phyloP scores from a whole-genome alignment of 2,329 filamentous ascomycete genomes.

The Penicillium sp. region DNA sequence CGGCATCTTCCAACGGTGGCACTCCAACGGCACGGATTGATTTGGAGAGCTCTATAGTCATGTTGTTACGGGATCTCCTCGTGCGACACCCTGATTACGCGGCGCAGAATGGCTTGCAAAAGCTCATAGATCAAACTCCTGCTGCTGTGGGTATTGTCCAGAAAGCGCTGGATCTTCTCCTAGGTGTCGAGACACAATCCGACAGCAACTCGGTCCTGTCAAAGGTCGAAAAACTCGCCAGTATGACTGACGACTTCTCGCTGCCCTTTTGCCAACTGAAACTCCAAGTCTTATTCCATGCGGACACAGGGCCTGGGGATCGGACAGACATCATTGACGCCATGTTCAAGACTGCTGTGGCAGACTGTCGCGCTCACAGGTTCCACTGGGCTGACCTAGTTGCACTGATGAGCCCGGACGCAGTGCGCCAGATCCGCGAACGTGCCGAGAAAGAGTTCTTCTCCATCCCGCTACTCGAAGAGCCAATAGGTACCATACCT shows the following conservation, averaged over 20 bases:
- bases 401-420: slow-evolving; percentile 37
- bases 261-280: slow-evolving; percentile 44
- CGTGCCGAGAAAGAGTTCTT: slow-evolving; percentile 42
- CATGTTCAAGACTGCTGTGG: slow-evolving; percentile 41
- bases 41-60: slow-evolving; percentile 25
- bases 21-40: slow-evolving; percentile 10
- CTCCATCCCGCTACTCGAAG: slow-evolving; percentile 34
- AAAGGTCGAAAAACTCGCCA: slow-evolving; percentile 36
- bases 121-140: slow-evolving; percentile 28
- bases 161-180: slow-evolving; percentile 33
- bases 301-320: slow-evolving; percentile 27
- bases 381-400: slow-evolving; percentile 42
- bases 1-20: slow-evolving; percentile 21
- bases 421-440: slow-evolving; percentile 41
- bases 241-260: slow-evolving; percentile 42
- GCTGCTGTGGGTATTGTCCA: slow-evolving; percentile 28
- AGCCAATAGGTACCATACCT: slow-evolving; percentile 13
- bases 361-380: slow-evolving; percentile 33
- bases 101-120: slow-evolving; percentile 30
- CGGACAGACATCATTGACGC: slow-evolving; percentile 37
- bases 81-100: slow-evolving; percentile 32
- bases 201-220: slow-evolving; percentile 22
- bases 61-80: slow-evolving; percentile 34
- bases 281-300: slow-evolving; percentile 40
- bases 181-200: slow-evolving; percentile 27